Evolutionary conservation across 2,329 filamentous ascomycete genomes (phyloP).

Genomic region (Ascocoryne sarcoides): DNA sequence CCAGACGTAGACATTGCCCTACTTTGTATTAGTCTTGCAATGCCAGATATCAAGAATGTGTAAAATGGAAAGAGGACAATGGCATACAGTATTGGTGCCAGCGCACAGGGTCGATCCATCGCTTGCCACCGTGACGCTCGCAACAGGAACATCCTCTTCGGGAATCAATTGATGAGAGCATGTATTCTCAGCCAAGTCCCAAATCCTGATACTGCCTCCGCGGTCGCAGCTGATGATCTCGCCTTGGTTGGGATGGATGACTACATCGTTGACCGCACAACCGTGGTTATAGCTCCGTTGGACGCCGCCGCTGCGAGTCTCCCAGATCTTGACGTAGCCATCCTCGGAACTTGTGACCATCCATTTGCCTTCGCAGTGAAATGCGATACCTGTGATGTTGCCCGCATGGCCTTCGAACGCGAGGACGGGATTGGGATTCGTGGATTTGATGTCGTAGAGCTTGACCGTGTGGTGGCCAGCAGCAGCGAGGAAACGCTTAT

Average conservation of each 20-base stretch:
- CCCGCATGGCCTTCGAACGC: slow-evolving; percentile 93
- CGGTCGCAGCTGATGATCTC: slow-evolving; percentile 96
- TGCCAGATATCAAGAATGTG: slow-evolving; percentile 11
- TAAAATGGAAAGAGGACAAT: not conserved
- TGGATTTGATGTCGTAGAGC: slow-evolving; percentile 96
- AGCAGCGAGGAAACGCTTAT: slow-evolving; percentile 84
- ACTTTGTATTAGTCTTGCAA: slow-evolving; percentile 4
- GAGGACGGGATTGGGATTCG: slow-evolving; percentile 88
- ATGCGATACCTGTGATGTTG: slow-evolving; percentile 93
- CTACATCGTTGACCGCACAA: slow-evolving; percentile 87
- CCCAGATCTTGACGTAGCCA: slow-evolving; percentile 41
- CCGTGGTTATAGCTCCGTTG: slow-evolving; percentile 92
- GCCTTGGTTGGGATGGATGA: slow-evolving; percentile 98
- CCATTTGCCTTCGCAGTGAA: slow-evolving; percentile 99
- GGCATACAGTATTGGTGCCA: slow-evolving; percentile 73
- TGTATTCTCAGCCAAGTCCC: slow-evolving; percentile 95
- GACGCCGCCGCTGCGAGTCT: slow-evolving; percentile 38
- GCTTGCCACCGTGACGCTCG: slow-evolving; percentile 90
- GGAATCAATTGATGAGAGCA: slow-evolving; percentile 95
- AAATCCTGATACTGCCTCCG: slow-evolving; percentile 84
- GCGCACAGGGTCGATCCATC: slow-evolving; percentile 90
- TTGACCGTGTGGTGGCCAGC: slow-evolving; percentile 79
- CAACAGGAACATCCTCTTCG: slow-evolving; percentile 87
- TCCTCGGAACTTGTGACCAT: slow-evolving; percentile 98
- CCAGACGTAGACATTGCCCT: slow-evolving; percentile 98